Percentiles rank a stretch among this genome's conserved stretches.
Evolutionary conservation across 2,329 filamentous ascomycete species (phyloP).

Genomic region (Tolypocladium tropicale): DNA sequence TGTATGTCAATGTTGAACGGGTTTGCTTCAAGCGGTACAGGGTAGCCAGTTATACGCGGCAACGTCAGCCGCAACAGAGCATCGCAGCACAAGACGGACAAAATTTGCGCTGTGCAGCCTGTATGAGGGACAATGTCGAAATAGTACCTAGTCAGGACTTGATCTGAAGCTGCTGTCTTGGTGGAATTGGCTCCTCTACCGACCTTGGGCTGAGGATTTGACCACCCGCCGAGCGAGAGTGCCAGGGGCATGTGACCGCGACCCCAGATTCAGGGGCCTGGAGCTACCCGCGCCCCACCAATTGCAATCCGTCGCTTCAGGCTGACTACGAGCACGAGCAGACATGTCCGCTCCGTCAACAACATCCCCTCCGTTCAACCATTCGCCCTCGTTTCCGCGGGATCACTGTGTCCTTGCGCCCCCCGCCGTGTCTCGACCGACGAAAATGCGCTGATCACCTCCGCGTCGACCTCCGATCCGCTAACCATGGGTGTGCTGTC

Average conservation of each 20-base stretch:
- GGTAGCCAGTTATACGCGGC: too few species aligned
- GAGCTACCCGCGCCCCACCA: not conserved
- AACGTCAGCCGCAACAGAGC: too few species aligned
- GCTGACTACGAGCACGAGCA: not conserved
- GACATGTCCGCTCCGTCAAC: not conserved
- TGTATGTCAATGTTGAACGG: too few species aligned
- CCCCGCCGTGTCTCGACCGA: not conserved
- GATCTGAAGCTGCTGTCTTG: too few species aligned
- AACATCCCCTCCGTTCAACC: not conserved
- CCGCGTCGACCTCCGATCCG: not conserved
- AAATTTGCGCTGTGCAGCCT: too few species aligned
- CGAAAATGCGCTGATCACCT: not conserved
- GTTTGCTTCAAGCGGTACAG: too few species aligned
- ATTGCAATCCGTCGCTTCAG: not conserved
- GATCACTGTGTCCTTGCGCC: not conserved
- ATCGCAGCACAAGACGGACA: too few species aligned
- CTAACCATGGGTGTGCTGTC: conserved; percentile 28
- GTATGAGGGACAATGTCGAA: too few species aligned
- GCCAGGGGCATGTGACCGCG: not conserved
- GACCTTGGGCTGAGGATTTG: not conserved
- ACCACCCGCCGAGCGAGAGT: too few species aligned
- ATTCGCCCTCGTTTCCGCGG: not conserved
- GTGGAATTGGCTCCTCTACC: not conserved
- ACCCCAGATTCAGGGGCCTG: not conserved
- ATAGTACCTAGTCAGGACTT: too few species aligned